phyloP scores from a whole-genome alignment of 2,329 filamentous ascomycete genomes.

The Keithomyces neogunnii region DNA sequence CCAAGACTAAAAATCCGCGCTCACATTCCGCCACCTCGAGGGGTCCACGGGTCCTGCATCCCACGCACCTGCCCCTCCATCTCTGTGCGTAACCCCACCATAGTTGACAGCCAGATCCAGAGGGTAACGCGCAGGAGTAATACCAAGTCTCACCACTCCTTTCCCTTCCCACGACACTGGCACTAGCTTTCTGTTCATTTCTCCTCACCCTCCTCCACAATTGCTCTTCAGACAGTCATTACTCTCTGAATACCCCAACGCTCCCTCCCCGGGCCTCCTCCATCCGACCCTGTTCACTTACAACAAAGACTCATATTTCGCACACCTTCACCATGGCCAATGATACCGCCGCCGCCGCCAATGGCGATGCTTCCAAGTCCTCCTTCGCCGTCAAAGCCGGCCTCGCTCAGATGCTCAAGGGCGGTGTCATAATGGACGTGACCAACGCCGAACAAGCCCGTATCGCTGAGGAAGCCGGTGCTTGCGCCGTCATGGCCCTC shows the following conservation, averaged over 20 bases:
- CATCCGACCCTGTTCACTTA: not conserved
- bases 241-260: not conserved
- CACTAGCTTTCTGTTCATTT: not conserved
- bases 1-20: no score
- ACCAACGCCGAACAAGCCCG: conserved; percentile 88
- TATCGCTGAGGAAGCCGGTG: conserved; percentile 95
- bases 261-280: not conserved
- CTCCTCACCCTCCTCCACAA: not conserved
- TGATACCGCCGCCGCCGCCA: conserved; percentile 21
- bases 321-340: conserved; percentile 21
- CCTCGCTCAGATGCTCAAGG: conserved; percentile 95
- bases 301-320: not conserved
- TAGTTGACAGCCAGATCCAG: not conserved
- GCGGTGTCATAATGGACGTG: conserved; percentile 99
- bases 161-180: not conserved
- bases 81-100: conserved; percentile 1
- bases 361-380: conserved; percentile 30
- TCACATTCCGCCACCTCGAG: no score
- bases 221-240: not conserved
- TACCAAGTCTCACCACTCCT: not conserved
- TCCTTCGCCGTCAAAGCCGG: conserved; percentile 90
- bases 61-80: conserved; percentile 6
- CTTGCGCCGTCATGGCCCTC: conserved; percentile 94
- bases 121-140: not conserved
- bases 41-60: not conserved